These are phyloP conservation scores for Rhizomucor miehei DNA, from an alignment of 371 early-diverging fungal genomes.

Conservation along the genomic window DNA sequence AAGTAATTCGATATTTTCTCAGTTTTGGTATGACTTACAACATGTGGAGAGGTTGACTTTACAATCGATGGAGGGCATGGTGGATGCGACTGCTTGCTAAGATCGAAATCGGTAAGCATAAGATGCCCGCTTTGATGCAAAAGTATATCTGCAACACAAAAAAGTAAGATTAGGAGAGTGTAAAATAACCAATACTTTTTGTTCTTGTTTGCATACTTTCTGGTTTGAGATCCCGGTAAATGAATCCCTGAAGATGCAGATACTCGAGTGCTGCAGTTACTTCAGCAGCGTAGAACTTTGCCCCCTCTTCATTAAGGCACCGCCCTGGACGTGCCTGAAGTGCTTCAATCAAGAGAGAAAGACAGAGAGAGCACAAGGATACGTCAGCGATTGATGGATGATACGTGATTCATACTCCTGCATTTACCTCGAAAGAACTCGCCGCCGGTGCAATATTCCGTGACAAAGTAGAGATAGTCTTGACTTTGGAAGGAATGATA, in stretches of 20 bases:
- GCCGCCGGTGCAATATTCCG: constrained; percentile 99
- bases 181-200: background rate
- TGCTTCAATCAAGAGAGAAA: constrained; percentile 28
- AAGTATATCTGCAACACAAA: constrained; percentile 68
- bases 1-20: too few relatives aligned
- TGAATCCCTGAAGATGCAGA: constrained; percentile 89
- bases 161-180: background rate
- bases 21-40: constrained; percentile 31
- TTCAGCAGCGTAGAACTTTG: constrained; percentile 96
- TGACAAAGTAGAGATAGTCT: constrained; percentile 92
- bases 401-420: background rate
- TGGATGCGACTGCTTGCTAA: constrained; percentile 83
- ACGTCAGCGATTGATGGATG: background rate
- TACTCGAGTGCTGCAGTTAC: constrained; percentile 89
- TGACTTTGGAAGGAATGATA: constrained; percentile 96
- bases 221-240: constrained; percentile 98
- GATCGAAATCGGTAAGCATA: constrained; percentile 96
- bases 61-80: constrained; percentile 76
- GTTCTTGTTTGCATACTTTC: constrained; percentile 63
- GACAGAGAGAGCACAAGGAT: background rate
- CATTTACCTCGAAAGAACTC: constrained; percentile 87
- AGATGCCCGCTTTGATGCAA: constrained; percentile 92
- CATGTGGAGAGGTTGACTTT: constrained; percentile 54
- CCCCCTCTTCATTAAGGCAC: constrained; percentile 77
- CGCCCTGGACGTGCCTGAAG: constrained; percentile 78